A percentile compares a stretch with the other conserved stretches of the same genome.
Conservation (phyloP, 371 early-diverging fungal species). For the Conidiobolus incongruus region DNA sequence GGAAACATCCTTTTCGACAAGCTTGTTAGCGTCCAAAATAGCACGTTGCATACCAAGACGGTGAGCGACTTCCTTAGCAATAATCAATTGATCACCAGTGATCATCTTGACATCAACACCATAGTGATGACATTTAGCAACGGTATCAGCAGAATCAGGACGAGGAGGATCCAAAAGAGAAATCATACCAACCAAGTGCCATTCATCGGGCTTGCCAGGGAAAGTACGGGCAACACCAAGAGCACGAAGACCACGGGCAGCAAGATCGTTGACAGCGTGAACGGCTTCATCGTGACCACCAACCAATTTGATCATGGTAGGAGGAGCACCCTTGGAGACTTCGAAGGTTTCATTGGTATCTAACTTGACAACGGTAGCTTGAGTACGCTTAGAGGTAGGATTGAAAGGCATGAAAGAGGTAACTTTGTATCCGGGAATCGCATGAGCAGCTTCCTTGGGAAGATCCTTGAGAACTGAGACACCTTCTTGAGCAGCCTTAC, state of each 20-base stretch:
- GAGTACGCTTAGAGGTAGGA: constrained; percentile 73
- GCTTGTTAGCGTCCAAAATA: no score
- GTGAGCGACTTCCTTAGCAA: no score
- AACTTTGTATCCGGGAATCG: constrained; percentile 67
- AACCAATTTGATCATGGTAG: no score
- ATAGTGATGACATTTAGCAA: no score
- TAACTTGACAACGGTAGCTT: constrained; percentile 53
- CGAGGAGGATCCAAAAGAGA: no score
- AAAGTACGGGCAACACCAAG: constrained; percentile 91
- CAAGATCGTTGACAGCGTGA: constrained; percentile 54
- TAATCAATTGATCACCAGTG: no score
- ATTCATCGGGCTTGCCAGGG: no score
- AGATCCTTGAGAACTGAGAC: constrained; percentile 38
- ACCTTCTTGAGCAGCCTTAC: constrained; percentile 50
- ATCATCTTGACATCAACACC: no score
- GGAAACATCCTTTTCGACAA: no score
- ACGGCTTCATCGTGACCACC: constrained; percentile 59
- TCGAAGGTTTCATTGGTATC: constrained; percentile 41
- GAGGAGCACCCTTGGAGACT: constrained; percentile 85
- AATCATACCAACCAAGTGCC: no score
- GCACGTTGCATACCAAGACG: no score
- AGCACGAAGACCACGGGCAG: constrained; percentile 69
- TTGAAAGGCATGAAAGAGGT: constrained; percentile 79
- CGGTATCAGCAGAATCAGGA: no score
- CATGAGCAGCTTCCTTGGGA: constrained; percentile 18